phyloP scores from a whole-genome alignment of 768 basidiomycete species.

The Mycena venus region DNA sequence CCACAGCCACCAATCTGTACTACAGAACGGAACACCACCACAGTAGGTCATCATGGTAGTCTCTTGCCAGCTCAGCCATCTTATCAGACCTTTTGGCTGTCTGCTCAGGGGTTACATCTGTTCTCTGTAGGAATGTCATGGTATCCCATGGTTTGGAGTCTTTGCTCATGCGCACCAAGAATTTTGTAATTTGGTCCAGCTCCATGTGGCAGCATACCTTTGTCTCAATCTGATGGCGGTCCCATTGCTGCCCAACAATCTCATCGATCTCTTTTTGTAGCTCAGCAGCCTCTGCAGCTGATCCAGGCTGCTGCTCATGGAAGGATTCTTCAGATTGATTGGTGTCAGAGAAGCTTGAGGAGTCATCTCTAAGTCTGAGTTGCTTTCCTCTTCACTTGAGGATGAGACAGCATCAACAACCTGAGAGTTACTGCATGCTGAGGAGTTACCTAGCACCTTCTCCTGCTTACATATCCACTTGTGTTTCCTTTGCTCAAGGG shows the following conservation, averaged over 20 bases:
- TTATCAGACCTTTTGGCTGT: not conserved
- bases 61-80: slow-evolving; percentile 6
- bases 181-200: not conserved
- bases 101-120: not conserved
- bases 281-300: not conserved
- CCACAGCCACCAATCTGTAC: no score
- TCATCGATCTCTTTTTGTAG: no score
- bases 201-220: not conserved
- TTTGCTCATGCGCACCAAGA: not conserved
- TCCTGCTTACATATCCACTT: no score
- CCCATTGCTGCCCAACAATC: not conserved
- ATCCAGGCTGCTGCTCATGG: no score
- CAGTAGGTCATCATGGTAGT: slow-evolving; percentile 8
- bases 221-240: not conserved
- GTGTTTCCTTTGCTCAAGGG: not conserved
- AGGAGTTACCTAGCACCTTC: not conserved
- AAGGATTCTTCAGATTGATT: no score
- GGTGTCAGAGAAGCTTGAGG: no score
- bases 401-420: no score
- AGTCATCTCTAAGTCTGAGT: no score
- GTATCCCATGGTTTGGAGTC: not conserved
- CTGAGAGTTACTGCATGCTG: slow-evolving; percentile 3
- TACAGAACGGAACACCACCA: no score
- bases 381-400: no score
- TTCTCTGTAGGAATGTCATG: not conserved